A percentile compares a stretch with the other conserved stretches of the same genome.
These are phyloP conservation scores for Nepenthes mirabilis DNA, from an alignment of 148 eudicot genomes.

Conservation along the genomic window DNA sequence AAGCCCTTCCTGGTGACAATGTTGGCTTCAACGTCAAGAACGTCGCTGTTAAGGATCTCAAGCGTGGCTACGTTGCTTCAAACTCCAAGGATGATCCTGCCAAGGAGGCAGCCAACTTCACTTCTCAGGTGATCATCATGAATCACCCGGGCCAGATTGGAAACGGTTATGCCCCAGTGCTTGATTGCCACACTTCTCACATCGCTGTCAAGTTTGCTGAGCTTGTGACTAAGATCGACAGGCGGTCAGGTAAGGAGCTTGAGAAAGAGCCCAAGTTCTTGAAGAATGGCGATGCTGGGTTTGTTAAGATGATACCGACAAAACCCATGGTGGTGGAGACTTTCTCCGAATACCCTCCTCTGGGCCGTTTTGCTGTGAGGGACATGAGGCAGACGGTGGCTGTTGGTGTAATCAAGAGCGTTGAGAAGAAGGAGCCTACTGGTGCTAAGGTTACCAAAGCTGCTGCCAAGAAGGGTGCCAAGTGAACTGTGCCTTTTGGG, in stretches of 20 bases:
- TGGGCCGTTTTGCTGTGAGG: constrained; percentile 22
- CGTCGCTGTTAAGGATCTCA: constrained; percentile 17
- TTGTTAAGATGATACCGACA: constrained; percentile 20
- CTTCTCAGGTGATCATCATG: constrained; percentile 20
- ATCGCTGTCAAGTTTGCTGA: constrained; percentile 19
- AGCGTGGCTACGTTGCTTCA: constrained; percentile 16
- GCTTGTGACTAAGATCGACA: constrained; percentile 18
- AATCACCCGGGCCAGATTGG: constrained; percentile 20
- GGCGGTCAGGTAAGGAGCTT: constrained; percentile 20
- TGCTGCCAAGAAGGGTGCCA: constrained; percentile 15
- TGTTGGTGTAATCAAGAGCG: constrained; percentile 20
- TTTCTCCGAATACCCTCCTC: constrained; percentile 19
- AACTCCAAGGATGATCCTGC: constrained; percentile 21
- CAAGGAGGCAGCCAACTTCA: constrained; percentile 15
- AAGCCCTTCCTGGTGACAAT: constrained; percentile 17
- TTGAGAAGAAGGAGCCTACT: constrained; percentile 21
- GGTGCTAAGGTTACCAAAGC: constrained; percentile 21
- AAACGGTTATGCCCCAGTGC: constrained; percentile 16
- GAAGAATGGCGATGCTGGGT: constrained; percentile 19
- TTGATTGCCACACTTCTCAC: constrained; percentile 20
- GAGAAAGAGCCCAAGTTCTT: constrained; percentile 19
- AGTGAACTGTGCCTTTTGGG: not conserved
- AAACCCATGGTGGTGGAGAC: constrained; percentile 25
- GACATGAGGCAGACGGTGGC: constrained; percentile 21
- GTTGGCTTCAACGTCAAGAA: constrained; percentile 21